A percentile compares a stretch with the other conserved stretches of the same genome.
phyloP scores from a whole-genome alignment of 768 basidiomycete species.

The Boletellus ananas region DNA sequence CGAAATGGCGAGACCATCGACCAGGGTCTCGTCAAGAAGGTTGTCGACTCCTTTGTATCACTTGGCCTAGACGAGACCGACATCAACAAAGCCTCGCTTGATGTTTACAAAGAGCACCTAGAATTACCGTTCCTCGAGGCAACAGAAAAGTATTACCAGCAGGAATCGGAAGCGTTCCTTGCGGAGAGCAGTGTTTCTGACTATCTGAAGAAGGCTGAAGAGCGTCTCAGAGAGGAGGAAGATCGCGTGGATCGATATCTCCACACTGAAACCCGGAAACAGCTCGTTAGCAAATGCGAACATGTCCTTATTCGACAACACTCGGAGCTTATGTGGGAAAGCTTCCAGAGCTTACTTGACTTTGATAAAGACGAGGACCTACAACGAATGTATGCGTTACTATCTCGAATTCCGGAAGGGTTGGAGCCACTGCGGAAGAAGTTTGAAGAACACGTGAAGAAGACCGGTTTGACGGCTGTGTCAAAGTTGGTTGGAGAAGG shows the following conservation, averaged over 20 bases:
- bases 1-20: constrained; percentile 94
- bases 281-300: constrained; percentile 80
- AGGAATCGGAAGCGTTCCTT: constrained; percentile 88
- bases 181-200: constrained; percentile 87
- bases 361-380: constrained; percentile 94
- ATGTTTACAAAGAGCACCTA: constrained; percentile 90
- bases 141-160: constrained; percentile 88
- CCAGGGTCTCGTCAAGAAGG: constrained; percentile 88
- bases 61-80: constrained; percentile 92
- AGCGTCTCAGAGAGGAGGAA: constrained; percentile 89
- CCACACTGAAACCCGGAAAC: constrained; percentile 82
- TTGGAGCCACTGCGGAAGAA: constrained; percentile 86
- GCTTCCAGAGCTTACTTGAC: constrained; percentile 85
- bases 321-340: constrained; percentile 82
- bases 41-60: constrained; percentile 92
- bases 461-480: constrained; percentile 78
- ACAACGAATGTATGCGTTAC: constrained; percentile 90
- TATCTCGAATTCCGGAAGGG: constrained; percentile 86
- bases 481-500: constrained; percentile 62
- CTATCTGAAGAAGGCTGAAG: constrained; percentile 93
- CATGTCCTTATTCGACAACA: constrained; percentile 88
- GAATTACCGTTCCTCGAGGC: constrained; percentile 84
- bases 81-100: constrained; percentile 87
- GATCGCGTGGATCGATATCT: constrained; percentile 93
- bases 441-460: constrained; percentile 96